Percentiles rank a stretch among this genome's conserved stretches.
These are phyloP conservation scores for Aspergillus sp. DNA, from an alignment of 2,329 filamentous ascomycete genomes.

Conservation along the genomic window DNA sequence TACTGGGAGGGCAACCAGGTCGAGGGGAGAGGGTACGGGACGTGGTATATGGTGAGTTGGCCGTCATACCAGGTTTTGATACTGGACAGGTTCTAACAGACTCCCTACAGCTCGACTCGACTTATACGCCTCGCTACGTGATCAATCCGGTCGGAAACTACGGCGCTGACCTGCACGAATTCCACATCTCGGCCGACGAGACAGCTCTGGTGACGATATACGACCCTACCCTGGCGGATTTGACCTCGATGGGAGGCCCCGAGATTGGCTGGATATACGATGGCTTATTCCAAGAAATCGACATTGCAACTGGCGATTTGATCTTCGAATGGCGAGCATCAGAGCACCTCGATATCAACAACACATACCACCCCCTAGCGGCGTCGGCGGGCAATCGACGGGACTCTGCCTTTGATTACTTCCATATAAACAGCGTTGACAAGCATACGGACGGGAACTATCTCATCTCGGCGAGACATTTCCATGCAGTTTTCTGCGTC, in stretches of 20 bases:
- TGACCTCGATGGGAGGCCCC: conserved; percentile 27
- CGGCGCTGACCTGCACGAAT: conserved; percentile 35
- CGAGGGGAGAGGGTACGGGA: conserved; percentile 20
- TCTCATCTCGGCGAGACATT: conserved; percentile 50
- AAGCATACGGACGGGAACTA: conserved; percentile 54
- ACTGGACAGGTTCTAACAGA: background rate
- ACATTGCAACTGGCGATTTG: conserved; percentile 35
- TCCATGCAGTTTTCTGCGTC: conserved; percentile 34
- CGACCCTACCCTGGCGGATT: conserved; percentile 28
- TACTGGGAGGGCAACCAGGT: conserved; percentile 28
- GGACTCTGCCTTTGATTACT: conserved; percentile 52
- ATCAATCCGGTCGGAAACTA: conserved; percentile 21
- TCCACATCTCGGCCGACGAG: conserved; percentile 29
- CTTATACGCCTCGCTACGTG: conserved; percentile 23
- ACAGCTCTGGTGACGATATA: conserved; percentile 34
- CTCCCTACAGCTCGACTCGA: conserved; percentile 23
- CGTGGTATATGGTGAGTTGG: conserved; percentile 28
- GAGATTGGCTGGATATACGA: conserved; percentile 34
- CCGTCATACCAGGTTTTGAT: too few relatives aligned
- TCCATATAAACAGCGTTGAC: conserved; percentile 59
- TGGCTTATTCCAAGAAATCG: conserved; percentile 32
- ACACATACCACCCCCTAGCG: conserved; percentile 17
- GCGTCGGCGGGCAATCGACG: conserved; percentile 11
- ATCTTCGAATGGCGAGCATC: conserved; percentile 40
- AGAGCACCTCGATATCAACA: conserved; percentile 29